phyloP scores from a whole-genome alignment of 202 grass and related monocot genomes.

The Schoenoplectus tabernaemontani region DNA sequence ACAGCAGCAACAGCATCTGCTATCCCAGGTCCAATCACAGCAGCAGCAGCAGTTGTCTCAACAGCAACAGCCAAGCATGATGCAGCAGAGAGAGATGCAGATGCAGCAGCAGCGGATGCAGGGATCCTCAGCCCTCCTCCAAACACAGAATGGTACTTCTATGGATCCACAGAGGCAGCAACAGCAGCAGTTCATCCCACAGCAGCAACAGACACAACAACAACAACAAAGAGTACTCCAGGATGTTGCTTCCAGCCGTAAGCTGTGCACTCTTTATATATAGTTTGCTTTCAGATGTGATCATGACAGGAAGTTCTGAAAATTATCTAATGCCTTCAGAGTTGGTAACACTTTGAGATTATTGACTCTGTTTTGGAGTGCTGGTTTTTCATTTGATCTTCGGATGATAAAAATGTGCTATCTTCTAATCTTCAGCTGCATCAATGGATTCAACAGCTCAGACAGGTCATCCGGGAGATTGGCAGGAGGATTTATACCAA shows the following conservation, averaged over 20 bases:
- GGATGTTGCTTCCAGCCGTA: slow-evolving; percentile 90
- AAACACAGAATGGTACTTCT: slow-evolving; percentile 42
- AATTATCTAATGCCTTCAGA: not conserved
- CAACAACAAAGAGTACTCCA: slow-evolving; percentile 46
- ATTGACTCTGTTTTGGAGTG: not conserved
- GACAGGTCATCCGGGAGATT: slow-evolving; percentile 51
- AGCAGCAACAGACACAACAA: slow-evolving; percentile 1
- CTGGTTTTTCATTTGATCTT: slow-evolving; percentile 4
- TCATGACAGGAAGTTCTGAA: not conserved
- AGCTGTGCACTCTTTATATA: slow-evolving; percentile 26
- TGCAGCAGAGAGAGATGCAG: slow-evolving; percentile 37
- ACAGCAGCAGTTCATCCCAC: slow-evolving; percentile 53
- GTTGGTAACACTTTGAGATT: not conserved
- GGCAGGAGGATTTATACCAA: slow-evolving; percentile 75
- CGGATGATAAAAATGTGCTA: not conserved
- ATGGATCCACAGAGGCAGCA: slow-evolving; percentile 33
- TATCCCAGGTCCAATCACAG: slow-evolving; percentile 55
- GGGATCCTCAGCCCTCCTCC: slow-evolving; percentile 50
- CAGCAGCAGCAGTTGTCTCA: slow-evolving; percentile 60
- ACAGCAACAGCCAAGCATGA: slow-evolving; percentile 27
- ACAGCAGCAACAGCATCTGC: slow-evolving; percentile 64
- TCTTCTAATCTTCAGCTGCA: slow-evolving; percentile 46
- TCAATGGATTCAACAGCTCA: slow-evolving; percentile 78
- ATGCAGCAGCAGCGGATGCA: slow-evolving; percentile 54
- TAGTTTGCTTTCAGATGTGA: not conserved